These are phyloP conservation scores for Metschnikowia orientalis DNA, from an alignment of 805 yeast genomes.

Conservation along the genomic window DNA sequence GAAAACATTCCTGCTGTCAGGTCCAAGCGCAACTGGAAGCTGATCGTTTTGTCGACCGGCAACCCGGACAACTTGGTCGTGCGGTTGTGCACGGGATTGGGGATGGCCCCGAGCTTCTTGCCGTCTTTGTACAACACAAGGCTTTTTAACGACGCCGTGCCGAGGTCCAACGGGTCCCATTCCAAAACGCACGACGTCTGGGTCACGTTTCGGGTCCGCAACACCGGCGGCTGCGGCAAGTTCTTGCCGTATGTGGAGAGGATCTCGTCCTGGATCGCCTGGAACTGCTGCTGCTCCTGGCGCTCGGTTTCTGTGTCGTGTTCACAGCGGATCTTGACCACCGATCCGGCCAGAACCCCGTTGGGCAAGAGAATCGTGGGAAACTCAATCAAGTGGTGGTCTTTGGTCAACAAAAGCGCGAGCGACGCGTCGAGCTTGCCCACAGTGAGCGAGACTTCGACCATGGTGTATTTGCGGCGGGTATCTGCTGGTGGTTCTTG, in stretches of 20 bases:
- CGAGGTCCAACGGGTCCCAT: slow-evolving; percentile 85
- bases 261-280: slow-evolving; percentile 67
- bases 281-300: slow-evolving; percentile 55
- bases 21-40: slow-evolving; percentile 72
- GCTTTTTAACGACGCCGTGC: slow-evolving; percentile 74
- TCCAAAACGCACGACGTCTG: slow-evolving; percentile 93
- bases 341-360: slow-evolving; percentile 88
- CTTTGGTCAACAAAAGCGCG: slow-evolving; percentile 83
- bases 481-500: background rate
- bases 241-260: slow-evolving; percentile 65
- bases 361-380: slow-evolving; percentile 92
- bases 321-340: slow-evolving; percentile 79
- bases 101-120: slow-evolving; percentile 71
- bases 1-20: slow-evolving; percentile 86
- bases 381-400: slow-evolving; percentile 92
- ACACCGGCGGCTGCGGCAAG: slow-evolving; percentile 66
- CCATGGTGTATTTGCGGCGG: slow-evolving; percentile 52
- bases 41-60: slow-evolving; percentile 77
- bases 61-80: slow-evolving; percentile 88
- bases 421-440: slow-evolving; percentile 94
- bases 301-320: slow-evolving; percentile 66
- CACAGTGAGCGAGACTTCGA: slow-evolving; percentile 88
- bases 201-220: slow-evolving; percentile 72
- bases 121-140: slow-evolving; percentile 74
- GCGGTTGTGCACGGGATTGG: slow-evolving; percentile 71